A percentile compares a stretch with the other conserved stretches of the same genome.
Conservation (phyloP, 208 protist genomes). For the Acanthamoeba lenticulata region DNA sequence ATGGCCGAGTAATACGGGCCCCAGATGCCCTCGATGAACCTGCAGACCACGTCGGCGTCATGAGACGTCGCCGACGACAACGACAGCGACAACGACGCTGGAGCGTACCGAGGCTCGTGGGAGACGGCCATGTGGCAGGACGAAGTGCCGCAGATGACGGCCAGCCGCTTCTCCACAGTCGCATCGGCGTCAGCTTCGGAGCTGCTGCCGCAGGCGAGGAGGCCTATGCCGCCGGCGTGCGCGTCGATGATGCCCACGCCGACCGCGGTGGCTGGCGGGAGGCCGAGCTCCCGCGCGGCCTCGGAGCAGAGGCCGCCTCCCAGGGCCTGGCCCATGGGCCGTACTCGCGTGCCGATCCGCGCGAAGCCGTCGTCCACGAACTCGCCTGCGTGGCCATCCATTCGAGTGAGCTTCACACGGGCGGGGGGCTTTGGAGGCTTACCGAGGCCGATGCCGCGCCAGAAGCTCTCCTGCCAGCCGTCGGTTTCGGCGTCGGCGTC, state of each 20-base stretch:
- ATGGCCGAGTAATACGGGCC: constrained; percentile 32
- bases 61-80: not conserved
- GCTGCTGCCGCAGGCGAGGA: not conserved
- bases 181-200: not conserved
- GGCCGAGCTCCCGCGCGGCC: not conserved
- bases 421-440: too few species aligned
- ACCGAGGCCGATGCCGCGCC: not conserved
- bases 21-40: constrained; percentile 34
- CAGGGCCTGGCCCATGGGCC: not conserved
- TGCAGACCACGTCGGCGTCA: not conserved
- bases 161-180: not conserved
- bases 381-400: not conserved
- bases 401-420: not conserved
- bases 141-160: not conserved
- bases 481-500: not conserved
- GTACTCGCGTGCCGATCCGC: not conserved
- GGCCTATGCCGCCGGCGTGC: not conserved
- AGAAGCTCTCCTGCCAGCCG: not conserved
- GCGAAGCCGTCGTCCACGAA: not conserved
- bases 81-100: not conserved
- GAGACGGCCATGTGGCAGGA: constrained; percentile 23
- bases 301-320: not conserved
- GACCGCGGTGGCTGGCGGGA: not conserved
- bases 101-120: not conserved
- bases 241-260: constrained; percentile 27